Evolutionary conservation across 2,329 filamentous ascomycete genomes (phyloP).

Genomic region (Fusarium sp.): DNA sequence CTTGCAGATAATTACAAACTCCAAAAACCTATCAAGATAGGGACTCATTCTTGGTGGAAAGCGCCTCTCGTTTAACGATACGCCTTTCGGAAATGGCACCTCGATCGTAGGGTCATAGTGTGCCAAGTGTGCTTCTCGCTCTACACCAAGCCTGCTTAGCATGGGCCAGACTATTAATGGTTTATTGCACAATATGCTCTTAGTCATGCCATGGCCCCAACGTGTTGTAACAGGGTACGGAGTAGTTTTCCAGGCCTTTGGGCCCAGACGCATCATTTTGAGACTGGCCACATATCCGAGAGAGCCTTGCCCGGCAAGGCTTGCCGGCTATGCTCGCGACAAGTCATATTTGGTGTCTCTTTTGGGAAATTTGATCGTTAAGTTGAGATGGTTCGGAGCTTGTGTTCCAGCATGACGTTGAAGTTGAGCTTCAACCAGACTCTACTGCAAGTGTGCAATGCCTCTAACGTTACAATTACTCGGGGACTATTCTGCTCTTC

Average conservation of each 20-base stretch:
- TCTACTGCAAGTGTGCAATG: neutral
- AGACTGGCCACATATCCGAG: neutral
- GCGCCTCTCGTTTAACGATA: neutral
- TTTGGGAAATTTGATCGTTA: neutral
- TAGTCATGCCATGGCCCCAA: neutral
- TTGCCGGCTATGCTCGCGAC: neutral
- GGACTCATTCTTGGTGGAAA: neutral
- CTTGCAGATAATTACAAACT: neutral
- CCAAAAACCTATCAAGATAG: neutral
- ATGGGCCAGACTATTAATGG: neutral
- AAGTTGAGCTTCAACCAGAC: neutral
- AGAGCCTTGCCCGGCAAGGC: too few relatives aligned
- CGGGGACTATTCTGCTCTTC: neutral
- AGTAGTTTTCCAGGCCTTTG: neutral
- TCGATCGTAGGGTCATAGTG: neutral
- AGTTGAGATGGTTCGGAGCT: neutral
- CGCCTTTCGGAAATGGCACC: neutral
- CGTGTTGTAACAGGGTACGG: neutral
- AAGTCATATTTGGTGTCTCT: neutral
- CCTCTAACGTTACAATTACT: neutral
- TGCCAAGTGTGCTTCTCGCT: neutral
- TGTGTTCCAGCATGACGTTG: slow-evolving; percentile 9
- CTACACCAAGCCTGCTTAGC: neutral
- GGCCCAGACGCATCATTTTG: neutral
- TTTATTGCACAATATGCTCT: neutral